Percentiles rank a stretch among this genome's conserved stretches.
These are phyloP conservation scores for Begonia peltatifolia DNA, from an alignment of 306 rosid species.

Conservation along the genomic window DNA sequence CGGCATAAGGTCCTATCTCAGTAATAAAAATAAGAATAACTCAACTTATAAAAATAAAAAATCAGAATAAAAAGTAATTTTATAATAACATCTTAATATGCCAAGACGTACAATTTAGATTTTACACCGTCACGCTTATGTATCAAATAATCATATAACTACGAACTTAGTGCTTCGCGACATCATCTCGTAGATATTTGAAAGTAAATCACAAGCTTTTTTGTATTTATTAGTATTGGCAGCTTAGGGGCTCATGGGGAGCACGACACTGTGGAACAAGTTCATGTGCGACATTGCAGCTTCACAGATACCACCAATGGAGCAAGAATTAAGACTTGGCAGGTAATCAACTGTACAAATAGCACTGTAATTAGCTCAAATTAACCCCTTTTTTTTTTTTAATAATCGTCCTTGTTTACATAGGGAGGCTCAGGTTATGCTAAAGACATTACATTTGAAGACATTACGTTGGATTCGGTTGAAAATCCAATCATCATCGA, in stretches of 20 bases:
- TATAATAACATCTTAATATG: too few species aligned
- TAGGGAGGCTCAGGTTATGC: constrained; percentile 13
- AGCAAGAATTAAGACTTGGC: constrained; percentile 30
- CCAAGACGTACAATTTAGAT: too few species aligned
- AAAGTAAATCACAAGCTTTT: background rate
- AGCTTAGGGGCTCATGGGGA: constrained; percentile 15
- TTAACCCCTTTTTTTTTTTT: background rate
- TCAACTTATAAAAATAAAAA: too few species aligned
- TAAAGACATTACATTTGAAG: constrained; percentile 3
- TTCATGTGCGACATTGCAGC: constrained; percentile 16
- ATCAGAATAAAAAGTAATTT: too few species aligned
- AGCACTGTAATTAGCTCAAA: background rate
- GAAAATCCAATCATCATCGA: constrained; percentile 5
- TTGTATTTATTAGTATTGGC: constrained; percentile 21
- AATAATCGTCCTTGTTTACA: background rate
- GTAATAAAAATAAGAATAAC: too few species aligned
- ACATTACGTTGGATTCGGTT: constrained; percentile 7
- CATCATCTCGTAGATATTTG: too few species aligned
- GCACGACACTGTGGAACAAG: constrained; percentile 10
- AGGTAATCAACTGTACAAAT: constrained; percentile 7
- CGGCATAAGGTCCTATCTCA: constrained; percentile 36
- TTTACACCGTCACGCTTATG: too few species aligned
- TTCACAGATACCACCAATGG: constrained; percentile 18
- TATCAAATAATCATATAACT: too few species aligned
- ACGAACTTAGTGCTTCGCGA: too few species aligned